Evolutionary conservation across 345 rosid species (phyloP).

Genomic region (Viola odorata): DNA sequence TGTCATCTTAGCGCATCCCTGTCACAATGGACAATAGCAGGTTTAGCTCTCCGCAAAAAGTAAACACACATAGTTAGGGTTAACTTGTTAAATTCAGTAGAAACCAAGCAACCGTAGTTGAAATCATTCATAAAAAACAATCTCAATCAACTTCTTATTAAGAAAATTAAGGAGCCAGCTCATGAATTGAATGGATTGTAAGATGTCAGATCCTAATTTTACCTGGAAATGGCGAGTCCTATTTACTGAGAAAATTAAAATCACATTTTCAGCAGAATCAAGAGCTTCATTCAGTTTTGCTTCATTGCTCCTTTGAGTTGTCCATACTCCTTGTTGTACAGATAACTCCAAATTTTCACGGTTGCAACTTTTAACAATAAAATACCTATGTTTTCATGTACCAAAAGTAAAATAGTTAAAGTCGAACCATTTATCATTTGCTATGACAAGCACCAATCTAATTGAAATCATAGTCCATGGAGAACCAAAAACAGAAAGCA

Average conservation of each 20-base stretch:
- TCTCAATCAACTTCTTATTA: neutral
- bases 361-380: conserved; percentile 94
- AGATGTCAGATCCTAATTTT: conserved; percentile 16
- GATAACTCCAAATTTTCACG: conserved; percentile 94
- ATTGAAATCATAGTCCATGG: too few species aligned
- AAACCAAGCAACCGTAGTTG: conserved; percentile 1
- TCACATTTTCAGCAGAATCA: conserved; percentile 84
- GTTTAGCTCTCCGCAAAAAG: conserved; percentile 10
- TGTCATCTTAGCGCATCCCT: conserved; percentile 99
- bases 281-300: conserved; percentile 96
- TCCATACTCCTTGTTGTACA: conserved; percentile 99
- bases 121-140: conserved; percentile 1
- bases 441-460: too few species aligned
- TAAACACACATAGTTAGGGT: conserved; percentile 1
- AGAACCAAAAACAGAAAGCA: too few species aligned
- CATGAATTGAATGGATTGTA: conserved; percentile 8
- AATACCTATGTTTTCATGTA: conserved; percentile 60
- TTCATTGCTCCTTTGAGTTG: conserved; percentile 99
- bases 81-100: neutral
- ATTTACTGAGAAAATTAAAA: conserved; percentile 90
- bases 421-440: neutral
- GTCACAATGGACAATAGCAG: conserved; percentile 11
- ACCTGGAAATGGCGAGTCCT: conserved; percentile 98
- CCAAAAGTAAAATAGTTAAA: conserved; percentile 17
- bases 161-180: neutral